Percentiles rank a stretch among this genome's conserved stretches.
These are phyloP conservation scores for Rosa hybrid DNA, from an alignment of 331 rosid species.

Conservation along the genomic window DNA sequence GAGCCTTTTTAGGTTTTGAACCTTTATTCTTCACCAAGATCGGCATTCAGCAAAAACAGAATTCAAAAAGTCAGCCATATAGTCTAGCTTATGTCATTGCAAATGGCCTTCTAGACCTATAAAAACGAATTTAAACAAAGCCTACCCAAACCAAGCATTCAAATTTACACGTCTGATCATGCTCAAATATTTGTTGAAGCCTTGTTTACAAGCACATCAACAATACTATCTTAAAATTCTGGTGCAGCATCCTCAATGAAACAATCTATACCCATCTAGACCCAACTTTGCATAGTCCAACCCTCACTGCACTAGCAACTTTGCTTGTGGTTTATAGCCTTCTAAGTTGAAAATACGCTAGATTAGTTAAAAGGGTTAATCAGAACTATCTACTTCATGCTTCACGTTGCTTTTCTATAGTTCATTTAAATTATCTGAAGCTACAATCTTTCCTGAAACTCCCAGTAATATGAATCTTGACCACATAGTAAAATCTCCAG, in stretches of 20 bases:
- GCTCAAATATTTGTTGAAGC: not conserved
- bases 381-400: not conserved
- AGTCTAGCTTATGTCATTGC: not conserved
- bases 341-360: not conserved
- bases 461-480: not conserved
- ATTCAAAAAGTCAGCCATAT: not conserved
- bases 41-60: not conserved
- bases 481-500: not conserved
- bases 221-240: not conserved
- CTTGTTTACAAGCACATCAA: not conserved
- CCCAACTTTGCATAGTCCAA: not conserved
- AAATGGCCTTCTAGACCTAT: not conserved
- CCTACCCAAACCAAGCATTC: not conserved
- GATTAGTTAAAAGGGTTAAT: not conserved
- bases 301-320: not conserved
- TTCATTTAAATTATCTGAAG: not conserved
- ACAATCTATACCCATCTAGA: conserved; percentile 13
- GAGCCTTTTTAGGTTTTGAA: conserved; percentile 42
- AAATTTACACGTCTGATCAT: not conserved
- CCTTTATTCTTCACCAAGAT: conserved; percentile 47
- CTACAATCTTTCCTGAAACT: not conserved
- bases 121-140: not conserved
- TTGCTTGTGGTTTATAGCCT: not conserved
- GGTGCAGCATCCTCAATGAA: not conserved
- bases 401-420: not conserved